These are phyloP conservation scores for Colletotrichum sublineola DNA, from an alignment of 2,329 filamentous ascomycete species.

Conservation along the genomic window DNA sequence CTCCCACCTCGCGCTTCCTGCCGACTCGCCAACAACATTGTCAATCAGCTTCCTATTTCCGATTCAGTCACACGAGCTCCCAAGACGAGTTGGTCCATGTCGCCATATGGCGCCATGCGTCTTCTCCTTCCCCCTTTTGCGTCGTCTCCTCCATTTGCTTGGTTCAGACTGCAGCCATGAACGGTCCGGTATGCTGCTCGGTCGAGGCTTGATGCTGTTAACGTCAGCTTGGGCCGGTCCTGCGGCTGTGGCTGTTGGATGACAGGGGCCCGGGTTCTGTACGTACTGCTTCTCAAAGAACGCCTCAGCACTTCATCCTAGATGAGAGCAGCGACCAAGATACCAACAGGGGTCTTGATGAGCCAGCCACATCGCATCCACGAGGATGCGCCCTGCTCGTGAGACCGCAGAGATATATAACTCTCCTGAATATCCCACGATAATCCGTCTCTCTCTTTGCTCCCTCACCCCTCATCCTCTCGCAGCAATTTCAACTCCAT, in stretches of 20 bases:
- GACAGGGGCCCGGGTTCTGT: background rate
- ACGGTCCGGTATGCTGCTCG: background rate
- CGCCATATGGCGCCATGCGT: conserved; percentile 37
- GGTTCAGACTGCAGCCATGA: background rate
- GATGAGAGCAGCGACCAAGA: conserved; percentile 14
- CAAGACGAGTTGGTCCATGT: conserved; percentile 8
- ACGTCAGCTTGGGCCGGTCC: background rate
- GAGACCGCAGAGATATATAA: conserved; percentile 25
- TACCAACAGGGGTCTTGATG: conserved; percentile 2
- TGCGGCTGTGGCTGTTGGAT: conserved; percentile 7
- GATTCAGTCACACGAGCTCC: conserved; percentile 16
- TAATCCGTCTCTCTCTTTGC: background rate
- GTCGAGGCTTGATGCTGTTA: background rate
- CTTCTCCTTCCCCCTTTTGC: conserved; percentile 40
- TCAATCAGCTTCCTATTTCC: conserved; percentile 36
- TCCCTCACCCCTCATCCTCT: conserved; percentile 25
- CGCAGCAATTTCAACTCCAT: conserved; percentile 21
- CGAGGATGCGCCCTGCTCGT: too few relatives aligned
- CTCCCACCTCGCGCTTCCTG: background rate
- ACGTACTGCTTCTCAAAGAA: conserved; percentile 18
- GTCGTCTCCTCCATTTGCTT: conserved; percentile 32
- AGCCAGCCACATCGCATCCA: background rate
- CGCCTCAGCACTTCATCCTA: conserved; percentile 7
- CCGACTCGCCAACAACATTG: conserved; percentile 12
- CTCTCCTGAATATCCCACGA: background rate